Percentiles rank a stretch among this genome's conserved stretches.
Conservation (phyloP, 176 grass and related monocot genomes). For the Poa annua region DNA sequence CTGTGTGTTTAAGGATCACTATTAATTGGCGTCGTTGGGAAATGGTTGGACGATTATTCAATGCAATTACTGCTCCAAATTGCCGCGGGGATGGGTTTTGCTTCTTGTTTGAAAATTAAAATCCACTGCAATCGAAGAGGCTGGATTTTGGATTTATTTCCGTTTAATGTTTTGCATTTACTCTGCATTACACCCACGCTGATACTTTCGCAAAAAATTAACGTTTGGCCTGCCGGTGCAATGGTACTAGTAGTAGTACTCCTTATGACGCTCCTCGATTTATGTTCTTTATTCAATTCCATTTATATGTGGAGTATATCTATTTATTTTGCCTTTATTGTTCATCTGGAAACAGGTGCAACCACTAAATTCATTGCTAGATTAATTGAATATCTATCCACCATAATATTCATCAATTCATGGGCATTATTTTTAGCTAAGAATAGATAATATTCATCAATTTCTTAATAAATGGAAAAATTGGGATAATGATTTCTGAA, state of each 20-base stretch:
- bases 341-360: conserved; percentile 15
- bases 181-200: background rate
- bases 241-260: too few species aligned
- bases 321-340: conserved; percentile 16
- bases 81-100: too few species aligned
- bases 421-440: background rate
- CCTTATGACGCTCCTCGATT: background rate
- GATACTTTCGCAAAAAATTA: background rate
- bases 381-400: background rate
- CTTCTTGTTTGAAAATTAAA: background rate
- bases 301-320: background rate
- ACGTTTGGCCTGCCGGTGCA: background rate
- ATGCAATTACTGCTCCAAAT: conserved; percentile 33
- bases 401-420: background rate
- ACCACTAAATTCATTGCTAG: conserved; percentile 24
- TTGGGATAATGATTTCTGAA: too few species aligned
- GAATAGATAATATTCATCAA: too few species aligned
- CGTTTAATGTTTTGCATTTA: background rate
- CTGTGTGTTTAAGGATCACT: conserved; percentile 7
- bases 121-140: background rate
- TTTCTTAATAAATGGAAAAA: too few species aligned
- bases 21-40: conserved; percentile 50
- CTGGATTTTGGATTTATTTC: conserved; percentile 34
- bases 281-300: background rate
- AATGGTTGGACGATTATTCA: conserved; percentile 50